phyloP scores from a whole-genome alignment of 2,329 filamentous ascomycete species.

The Pseudogymnoascus sp. region DNA sequence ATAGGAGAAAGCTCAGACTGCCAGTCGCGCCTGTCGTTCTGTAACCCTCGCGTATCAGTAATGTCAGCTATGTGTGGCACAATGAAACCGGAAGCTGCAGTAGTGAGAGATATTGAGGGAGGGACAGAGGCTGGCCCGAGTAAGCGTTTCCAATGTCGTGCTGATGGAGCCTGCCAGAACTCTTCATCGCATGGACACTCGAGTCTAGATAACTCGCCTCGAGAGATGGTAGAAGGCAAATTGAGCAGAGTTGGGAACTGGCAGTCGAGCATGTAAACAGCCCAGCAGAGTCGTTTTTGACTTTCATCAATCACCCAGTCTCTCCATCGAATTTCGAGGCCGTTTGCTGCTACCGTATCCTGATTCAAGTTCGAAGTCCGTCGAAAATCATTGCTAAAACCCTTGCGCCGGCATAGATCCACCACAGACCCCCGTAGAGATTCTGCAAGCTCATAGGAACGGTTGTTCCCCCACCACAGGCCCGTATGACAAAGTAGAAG shows the following conservation, averaged over 20 bases:
- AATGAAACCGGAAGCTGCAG: slow-evolving; percentile 20
- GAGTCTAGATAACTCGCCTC: slow-evolving; percentile 19
- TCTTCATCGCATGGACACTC: slow-evolving; percentile 21
- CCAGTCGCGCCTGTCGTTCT: neutral
- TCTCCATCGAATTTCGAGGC: neutral
- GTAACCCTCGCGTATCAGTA: neutral
- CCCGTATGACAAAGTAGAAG: slow-evolving; percentile 20
- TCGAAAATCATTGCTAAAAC: neutral
- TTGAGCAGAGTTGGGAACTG: slow-evolving; percentile 21
- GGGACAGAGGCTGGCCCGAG: slow-evolving; percentile 18
- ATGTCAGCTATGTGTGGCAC: slow-evolving; percentile 9
- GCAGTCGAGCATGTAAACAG: slow-evolving; percentile 19
- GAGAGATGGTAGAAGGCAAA: slow-evolving; percentile 18
- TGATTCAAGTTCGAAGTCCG: neutral
- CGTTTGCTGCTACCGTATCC: neutral
- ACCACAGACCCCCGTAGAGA: slow-evolving; percentile 19
- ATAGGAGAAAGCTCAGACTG: slow-evolving; percentile 12
- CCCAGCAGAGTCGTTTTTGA: slow-evolving; percentile 19
- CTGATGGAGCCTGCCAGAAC: slow-evolving; percentile 21
- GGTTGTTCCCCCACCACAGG: slow-evolving; percentile 22
- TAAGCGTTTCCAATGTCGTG: slow-evolving; percentile 19
- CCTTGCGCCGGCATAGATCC: neutral
- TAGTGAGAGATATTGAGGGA: slow-evolving; percentile 18
- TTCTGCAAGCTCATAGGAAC: slow-evolving; percentile 20
- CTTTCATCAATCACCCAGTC: slow-evolving; percentile 12